A percentile compares a stretch with the other conserved stretches of the same genome.
Conservation (phyloP, 2,329 filamentous ascomycete species). For the Penicillium sp. region DNA sequence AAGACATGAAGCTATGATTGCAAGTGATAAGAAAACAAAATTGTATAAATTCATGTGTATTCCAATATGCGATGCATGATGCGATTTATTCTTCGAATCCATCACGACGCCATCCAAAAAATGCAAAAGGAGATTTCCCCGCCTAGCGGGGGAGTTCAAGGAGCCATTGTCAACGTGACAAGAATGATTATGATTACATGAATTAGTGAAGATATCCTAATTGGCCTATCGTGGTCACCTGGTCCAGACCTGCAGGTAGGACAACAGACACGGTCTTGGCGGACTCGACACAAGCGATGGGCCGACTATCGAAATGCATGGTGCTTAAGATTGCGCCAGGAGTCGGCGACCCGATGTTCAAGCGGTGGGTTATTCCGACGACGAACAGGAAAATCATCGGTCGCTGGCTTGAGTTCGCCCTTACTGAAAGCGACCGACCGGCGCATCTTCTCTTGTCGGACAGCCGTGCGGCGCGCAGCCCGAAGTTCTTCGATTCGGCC, state of each 20-base stretch:
- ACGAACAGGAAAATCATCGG: slow-evolving; percentile 33
- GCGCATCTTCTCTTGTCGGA: slow-evolving; percentile 42
- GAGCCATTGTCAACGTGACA: slow-evolving; percentile 6
- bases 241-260: not conserved
- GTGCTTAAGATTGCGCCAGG: slow-evolving; percentile 36
- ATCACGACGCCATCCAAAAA: slow-evolving; percentile 11
- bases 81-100: slow-evolving; percentile 1
- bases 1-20: slow-evolving; percentile 3
- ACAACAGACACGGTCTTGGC: slow-evolving; percentile 2
- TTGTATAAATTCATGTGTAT: not conserved
- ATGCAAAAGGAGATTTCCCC: slow-evolving; percentile 11
- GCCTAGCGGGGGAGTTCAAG: not conserved
- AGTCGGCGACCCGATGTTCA: slow-evolving; percentile 34
- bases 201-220: slow-evolving; percentile 8
- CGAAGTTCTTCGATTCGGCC: slow-evolving; percentile 76
- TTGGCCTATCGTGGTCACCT: not conserved
- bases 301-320: slow-evolving; percentile 31
- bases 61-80: slow-evolving; percentile 10
- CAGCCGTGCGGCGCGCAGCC: slow-evolving; percentile 61
- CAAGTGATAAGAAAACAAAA: slow-evolving; percentile 4
- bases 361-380: slow-evolving; percentile 28
- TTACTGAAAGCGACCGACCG: slow-evolving; percentile 38
- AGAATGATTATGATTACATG: slow-evolving; percentile 21
- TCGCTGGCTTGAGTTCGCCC: slow-evolving; percentile 33
- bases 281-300: not conserved